Percentiles rank a stretch among this genome's conserved stretches.
phyloP scores from a whole-genome alignment of 768 basidiomycete genomes.

The Trametes elegans region DNA sequence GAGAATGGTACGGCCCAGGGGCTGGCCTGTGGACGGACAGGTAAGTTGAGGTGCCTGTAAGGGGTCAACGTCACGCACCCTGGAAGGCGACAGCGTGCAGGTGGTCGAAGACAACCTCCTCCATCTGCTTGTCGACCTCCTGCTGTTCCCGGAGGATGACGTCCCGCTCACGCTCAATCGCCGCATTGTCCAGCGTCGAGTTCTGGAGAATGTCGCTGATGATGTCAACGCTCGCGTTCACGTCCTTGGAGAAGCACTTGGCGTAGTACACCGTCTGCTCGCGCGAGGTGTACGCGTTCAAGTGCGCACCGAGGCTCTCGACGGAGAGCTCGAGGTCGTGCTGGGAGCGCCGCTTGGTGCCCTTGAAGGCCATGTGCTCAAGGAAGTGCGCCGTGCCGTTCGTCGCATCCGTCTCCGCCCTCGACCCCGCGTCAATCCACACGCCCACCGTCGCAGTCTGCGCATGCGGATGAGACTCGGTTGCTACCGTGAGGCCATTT shows the following conservation, averaged over 20 bases:
- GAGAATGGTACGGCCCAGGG: constrained; percentile 95
- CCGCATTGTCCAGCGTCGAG: constrained; percentile 83
- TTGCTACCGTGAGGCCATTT: constrained; percentile 94
- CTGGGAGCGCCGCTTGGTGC: constrained; percentile 85
- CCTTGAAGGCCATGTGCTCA: constrained; percentile 98
- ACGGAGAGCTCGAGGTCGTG: constrained; percentile 93
- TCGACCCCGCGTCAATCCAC: constrained; percentile 98
- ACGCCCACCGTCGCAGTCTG: constrained; percentile 99
- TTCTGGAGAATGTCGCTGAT: constrained; percentile 98
- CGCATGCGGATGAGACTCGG: constrained; percentile 84
- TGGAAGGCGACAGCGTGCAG: constrained; percentile 96
- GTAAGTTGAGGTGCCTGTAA: not conserved
- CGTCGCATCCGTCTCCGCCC: constrained; percentile 93
- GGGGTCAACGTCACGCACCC: constrained; percentile 48
- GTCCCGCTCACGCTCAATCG: constrained; percentile 93
- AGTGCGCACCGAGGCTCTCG: constrained; percentile 94
- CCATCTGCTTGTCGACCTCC: constrained; percentile 97
- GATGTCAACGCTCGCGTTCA: constrained; percentile 88
- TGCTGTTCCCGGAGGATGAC: constrained; percentile 97
- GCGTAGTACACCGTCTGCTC: constrained; percentile 99
- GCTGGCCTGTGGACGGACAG: constrained; percentile 60
- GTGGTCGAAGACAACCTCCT: constrained; percentile 99
- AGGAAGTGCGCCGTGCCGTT: constrained; percentile 98
- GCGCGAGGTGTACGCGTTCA: constrained; percentile 97
- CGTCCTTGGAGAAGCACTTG: constrained; percentile 97